Evolutionary conservation across 306 rosid species (phyloP).

Genomic region (Ochetophila trinervis): DNA sequence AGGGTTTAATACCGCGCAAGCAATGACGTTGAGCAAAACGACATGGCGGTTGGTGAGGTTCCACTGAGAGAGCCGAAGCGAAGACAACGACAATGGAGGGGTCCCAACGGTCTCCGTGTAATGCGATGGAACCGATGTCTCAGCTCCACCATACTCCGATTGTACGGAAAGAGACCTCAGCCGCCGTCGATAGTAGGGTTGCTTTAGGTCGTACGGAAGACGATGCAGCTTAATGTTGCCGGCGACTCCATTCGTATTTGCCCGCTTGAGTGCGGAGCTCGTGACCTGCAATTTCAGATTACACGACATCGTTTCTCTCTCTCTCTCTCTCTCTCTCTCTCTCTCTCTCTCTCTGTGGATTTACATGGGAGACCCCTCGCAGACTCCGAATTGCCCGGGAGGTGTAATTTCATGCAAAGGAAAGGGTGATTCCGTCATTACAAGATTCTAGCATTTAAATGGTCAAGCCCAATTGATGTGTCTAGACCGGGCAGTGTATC

Average conservation of each 20-base stretch:
- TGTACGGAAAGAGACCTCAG: constrained; percentile 28
- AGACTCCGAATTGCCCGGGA: too few species aligned
- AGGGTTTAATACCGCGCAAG: constrained; percentile 56
- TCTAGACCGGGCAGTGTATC: too few species aligned
- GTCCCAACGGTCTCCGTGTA: constrained; percentile 54
- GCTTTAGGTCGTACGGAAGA: constrained; percentile 15
- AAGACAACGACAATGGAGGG: constrained; percentile 24
- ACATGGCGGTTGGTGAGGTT: constrained; percentile 63
- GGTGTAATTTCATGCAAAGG: too few species aligned
- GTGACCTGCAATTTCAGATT: constrained; percentile 39
- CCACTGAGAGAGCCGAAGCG: constrained; percentile 42
- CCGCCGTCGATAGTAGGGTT: constrained; percentile 22
- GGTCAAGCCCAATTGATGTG: too few species aligned
- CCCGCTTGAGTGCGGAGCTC: constrained; percentile 22
- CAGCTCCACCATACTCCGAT: constrained; percentile 26
- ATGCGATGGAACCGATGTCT: constrained; percentile 29
- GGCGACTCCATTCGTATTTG: constrained; percentile 8
- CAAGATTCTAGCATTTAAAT: too few species aligned
- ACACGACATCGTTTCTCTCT: constrained; percentile 37
- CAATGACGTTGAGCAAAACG: constrained; percentile 56
- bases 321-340: background rate
- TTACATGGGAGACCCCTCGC: too few species aligned
- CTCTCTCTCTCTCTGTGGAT: too few species aligned
- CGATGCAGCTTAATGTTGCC: constrained; percentile 17
- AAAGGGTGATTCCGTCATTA: too few species aligned